phyloP scores from a whole-genome alignment of 352 stramenopile species.

The Pythium oligandrum region DNA sequence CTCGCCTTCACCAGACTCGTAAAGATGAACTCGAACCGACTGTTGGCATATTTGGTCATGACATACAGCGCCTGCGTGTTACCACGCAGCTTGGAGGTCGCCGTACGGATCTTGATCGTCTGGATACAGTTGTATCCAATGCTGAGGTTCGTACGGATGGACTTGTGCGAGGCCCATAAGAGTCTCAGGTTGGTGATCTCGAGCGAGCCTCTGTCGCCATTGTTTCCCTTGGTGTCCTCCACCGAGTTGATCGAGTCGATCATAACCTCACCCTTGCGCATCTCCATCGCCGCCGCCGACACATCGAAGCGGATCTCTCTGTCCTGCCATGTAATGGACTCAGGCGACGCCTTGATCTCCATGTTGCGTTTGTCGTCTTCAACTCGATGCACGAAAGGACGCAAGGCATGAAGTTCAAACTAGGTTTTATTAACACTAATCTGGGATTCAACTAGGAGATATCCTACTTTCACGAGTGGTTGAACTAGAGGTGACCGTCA shows the following conservation, averaged over 20 bases:
- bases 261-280: slow-evolving; percentile 75
- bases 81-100: slow-evolving; percentile 86
- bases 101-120: slow-evolving; percentile 87
- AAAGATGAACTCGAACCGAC: slow-evolving; percentile 93
- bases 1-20: slow-evolving; percentile 90
- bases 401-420: no score
- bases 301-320: slow-evolving; percentile 89
- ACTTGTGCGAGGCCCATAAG: slow-evolving; percentile 89
- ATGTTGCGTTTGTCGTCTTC: slow-evolving; percentile 8
- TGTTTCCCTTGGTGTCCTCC: slow-evolving; percentile 94
- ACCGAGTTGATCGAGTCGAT: slow-evolving; percentile 93
- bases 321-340: slow-evolving; percentile 85
- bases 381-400: no score
- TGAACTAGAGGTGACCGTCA: no score
- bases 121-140: slow-evolving; percentile 83
- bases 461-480: no score
- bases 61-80: slow-evolving; percentile 90
- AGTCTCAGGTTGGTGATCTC: slow-evolving; percentile 92
- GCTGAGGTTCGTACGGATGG: slow-evolving; percentile 78
- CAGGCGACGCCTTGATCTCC: slow-evolving; percentile 51
- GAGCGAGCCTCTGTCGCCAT: slow-evolving; percentile 85
- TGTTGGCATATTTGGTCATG: slow-evolving; percentile 86
- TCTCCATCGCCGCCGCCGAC: slow-evolving; percentile 43
- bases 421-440: no score
- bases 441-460: no score